Evolutionary conservation across 768 basidiomycete genomes (phyloP).

Genomic region (Trametes villosa): DNA sequence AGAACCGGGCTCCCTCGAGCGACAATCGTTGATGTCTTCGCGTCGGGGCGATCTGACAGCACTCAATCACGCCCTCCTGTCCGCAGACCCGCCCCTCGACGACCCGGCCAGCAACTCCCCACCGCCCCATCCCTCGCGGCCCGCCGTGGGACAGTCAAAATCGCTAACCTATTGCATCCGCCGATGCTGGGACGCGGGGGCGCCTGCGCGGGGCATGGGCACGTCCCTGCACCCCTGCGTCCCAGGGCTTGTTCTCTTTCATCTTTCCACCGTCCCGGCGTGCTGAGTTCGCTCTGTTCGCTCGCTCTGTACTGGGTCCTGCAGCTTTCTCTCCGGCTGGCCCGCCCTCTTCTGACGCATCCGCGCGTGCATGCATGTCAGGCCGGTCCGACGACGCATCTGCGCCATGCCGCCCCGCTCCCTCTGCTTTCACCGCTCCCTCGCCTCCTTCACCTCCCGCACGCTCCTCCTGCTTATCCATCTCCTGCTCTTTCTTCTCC

Average conservation of each 20-base stretch:
- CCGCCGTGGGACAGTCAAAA: neutral
- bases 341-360: neutral
- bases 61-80: neutral
- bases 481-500: neutral
- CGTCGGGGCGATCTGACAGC: neutral
- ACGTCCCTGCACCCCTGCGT: neutral
- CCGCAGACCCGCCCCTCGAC: neutral
- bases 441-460: neutral
- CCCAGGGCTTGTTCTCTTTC: neutral
- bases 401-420: neutral
- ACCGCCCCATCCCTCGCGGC: neutral
- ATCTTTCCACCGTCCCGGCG: neutral
- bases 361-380: constrained; percentile 1
- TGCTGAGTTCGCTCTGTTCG: neutral
- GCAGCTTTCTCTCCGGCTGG: constrained; percentile 1
- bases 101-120: neutral
- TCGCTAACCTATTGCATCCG: neutral
- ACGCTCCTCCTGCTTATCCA: neutral
- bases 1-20: neutral
- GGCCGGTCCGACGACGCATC: neutral
- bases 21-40: neutral
- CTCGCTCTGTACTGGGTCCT: neutral
- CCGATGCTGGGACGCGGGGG: too few species aligned
- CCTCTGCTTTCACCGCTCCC: too few species aligned
- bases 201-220: neutral